Base-by-base conservation (phyloP, 1,284 basidiomycete genomes). In the Naganishia liquefaciens region DNA sequence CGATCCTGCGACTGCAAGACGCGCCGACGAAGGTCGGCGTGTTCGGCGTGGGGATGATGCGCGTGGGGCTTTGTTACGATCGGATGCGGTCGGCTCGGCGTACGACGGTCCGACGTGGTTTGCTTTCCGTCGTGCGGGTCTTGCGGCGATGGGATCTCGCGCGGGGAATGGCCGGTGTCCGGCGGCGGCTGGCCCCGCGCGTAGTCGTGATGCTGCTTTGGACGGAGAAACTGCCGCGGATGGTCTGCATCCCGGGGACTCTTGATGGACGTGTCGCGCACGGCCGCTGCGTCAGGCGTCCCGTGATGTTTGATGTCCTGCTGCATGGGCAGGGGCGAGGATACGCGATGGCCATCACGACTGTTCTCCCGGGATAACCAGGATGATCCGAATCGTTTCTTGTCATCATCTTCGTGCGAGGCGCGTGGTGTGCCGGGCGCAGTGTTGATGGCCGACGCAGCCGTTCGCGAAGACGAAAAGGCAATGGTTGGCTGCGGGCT, bases 401-500 rank as follows among this genome's bases (percentile, higher is more conserved):
- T 28, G 5, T 27, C 23, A 23, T 39, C 33, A 1, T 53, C 37
- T 33, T 53, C 47, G 47, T 49, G 19, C 21, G 23, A 21, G 13
- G 21, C 1, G 21, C 21, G 47, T 11, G 47, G 25, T 15, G 13
- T 49, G 21, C 47, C 47, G 3, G 25, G 47, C 47, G 33, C 33
- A 13, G 33, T 37, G 33, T 37, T 37, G 33, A 37, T 13, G 33
- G 33, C 33, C 6, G 33, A 37, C 5, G 51, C 30, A 15, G 13
- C 30, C n/a, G 51, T 33, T 2, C 51, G 11, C n/a, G 51, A 53
- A 5, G 51, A 37, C 33, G n/a, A 25, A 33, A 60, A 60, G 6
- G 30, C 49, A 37, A 60, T 60, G 11, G 55, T 60, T 5, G 55
- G 55, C 11, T 60, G 55, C 13, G 55, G 55, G 19, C 46, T 60